Evolutionary conservation across 2,329 filamentous ascomycete species (phyloP), one percentile per base, ranked within the genome.

Genomic region (Fusarium sambucinum): DNA sequence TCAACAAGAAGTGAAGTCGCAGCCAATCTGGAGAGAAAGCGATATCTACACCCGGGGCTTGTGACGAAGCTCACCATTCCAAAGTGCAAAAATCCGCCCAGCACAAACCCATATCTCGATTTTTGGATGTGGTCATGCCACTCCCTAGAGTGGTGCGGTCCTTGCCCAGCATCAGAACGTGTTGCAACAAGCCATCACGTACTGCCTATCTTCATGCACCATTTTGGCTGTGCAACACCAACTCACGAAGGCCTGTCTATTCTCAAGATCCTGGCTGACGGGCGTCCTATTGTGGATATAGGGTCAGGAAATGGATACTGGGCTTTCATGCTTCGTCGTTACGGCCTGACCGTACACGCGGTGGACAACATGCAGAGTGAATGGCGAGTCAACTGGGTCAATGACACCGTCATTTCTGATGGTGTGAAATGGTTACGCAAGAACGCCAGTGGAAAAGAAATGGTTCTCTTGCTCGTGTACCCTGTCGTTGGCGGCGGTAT

Each of bases 251-350:
- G 86, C 3, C 80, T 94, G 14, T 81, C 85, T 64, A 80, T 90
- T 23, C 83, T 93, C 32, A 84, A 83, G 35, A 80, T 84, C 47
- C 76, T 92, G 4, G 83, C 86, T 8, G 83, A 82, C 2, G 82
- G 82, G 5, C 80, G 85, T 8, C 76, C 82, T 14, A 81, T 93
- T 10, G 80, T 90, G 12, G 91, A 93, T 69, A 79, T 93, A 38
- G 91, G 90, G 6, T 89, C 85, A 54, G 91, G 91, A 3, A 92
- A 90, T 74, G 91, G 90, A 13, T 94, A 93, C 79, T 94, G 91
- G 91, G 86, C 87, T 10, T 90, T 88, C 65, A 88, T 92, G 86
- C 85, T 93, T 14, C 85, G 91, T 4, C 77, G 82, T 25, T 84
- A 88, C 71, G 85, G 86, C 21, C 76, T 87, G 33, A 77, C 79